These are phyloP conservation scores for Backusella macrospora DNA, from an alignment of 192 early-diverging fungal species.

Conservation along the genomic window DNA sequence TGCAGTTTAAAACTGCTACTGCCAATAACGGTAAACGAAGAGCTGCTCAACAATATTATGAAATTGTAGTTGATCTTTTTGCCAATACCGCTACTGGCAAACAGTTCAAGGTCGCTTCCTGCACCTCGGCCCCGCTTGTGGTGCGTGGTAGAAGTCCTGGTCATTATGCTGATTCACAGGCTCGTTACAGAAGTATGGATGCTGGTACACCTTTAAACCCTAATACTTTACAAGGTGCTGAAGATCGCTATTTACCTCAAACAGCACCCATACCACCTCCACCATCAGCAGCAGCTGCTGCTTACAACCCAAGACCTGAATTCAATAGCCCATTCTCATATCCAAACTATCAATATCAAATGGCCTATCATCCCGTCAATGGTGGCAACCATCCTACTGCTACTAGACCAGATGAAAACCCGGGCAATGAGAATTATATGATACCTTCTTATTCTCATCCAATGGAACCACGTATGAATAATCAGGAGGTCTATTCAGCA, in stretches of 20 bases:
- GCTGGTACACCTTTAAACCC: not conserved
- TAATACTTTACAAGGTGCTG: not conserved
- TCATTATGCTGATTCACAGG: conserved; percentile 70
- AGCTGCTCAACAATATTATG: conserved; percentile 89
- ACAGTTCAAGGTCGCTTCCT: conserved; percentile 58
- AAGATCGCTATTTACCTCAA: not conserved
- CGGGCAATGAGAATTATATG: conserved; percentile 3
- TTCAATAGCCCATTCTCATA: conserved; percentile 3
- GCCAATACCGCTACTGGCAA: conserved; percentile 65
- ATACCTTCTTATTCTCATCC: not conserved
- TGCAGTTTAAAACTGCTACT: conserved; percentile 94
- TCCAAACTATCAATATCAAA: conserved; percentile 8
- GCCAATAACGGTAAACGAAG: conserved; percentile 89
- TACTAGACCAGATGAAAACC: conserved; percentile 4
- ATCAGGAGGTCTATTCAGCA: not conserved
- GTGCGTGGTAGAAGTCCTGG: conserved; percentile 90
- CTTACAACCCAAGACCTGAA: not conserved
- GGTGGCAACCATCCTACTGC: not conserved
- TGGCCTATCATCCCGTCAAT: not conserved
- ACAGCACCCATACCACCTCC: not conserved
- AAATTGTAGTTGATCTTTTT: conserved; percentile 71
- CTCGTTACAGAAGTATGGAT: conserved; percentile 36
- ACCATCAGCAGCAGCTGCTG: not conserved
- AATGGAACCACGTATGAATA: conserved; percentile 3
- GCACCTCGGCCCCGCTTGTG: conserved; percentile 74